phyloP scores from a whole-genome alignment of 2,329 filamentous ascomycete genomes.

The Purpureocillium takamizusanense region DNA sequence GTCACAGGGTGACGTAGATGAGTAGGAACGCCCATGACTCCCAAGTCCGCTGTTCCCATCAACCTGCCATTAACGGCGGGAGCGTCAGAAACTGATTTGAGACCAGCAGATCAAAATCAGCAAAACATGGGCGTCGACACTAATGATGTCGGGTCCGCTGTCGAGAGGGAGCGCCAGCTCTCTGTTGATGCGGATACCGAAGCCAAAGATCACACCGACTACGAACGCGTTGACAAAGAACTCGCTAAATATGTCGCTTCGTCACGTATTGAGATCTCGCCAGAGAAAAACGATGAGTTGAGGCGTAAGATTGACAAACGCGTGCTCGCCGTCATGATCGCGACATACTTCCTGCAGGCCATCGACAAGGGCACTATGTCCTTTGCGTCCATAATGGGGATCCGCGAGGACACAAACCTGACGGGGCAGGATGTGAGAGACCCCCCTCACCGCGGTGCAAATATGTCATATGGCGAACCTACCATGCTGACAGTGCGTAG shows the following conservation, averaged over 20 bases:
- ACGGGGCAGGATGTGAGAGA: not conserved
- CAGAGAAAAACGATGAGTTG: constrained; percentile 51
- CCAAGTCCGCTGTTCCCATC: too few relatives aligned
- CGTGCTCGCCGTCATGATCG: constrained; percentile 61
- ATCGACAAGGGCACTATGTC: constrained; percentile 60
- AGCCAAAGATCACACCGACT: constrained; percentile 29
- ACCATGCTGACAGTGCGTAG: constrained; percentile 21
- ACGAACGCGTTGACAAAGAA: constrained; percentile 52
- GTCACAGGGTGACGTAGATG: too few relatives aligned
- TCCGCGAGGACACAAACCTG: constrained; percentile 36
- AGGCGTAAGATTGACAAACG: constrained; percentile 58
- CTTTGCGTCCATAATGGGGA: constrained; percentile 56
- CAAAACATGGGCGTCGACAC: too few relatives aligned
- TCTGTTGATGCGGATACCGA: too few relatives aligned
- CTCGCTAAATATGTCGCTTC: constrained; percentile 55
- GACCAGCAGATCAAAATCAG: too few relatives aligned
- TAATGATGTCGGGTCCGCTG: too few relatives aligned
- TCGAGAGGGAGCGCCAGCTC: too few relatives aligned
- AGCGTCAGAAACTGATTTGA: too few relatives aligned
- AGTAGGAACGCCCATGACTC: too few relatives aligned
- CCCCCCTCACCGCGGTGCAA: too few relatives aligned
- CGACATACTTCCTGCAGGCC: constrained; percentile 64
- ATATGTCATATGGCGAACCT: too few relatives aligned
- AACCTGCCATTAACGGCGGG: too few relatives aligned
- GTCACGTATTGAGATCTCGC: constrained; percentile 44